Base-by-base conservation (phyloP, 257 asterid genomes). In the Verbena officinalis region DNA sequence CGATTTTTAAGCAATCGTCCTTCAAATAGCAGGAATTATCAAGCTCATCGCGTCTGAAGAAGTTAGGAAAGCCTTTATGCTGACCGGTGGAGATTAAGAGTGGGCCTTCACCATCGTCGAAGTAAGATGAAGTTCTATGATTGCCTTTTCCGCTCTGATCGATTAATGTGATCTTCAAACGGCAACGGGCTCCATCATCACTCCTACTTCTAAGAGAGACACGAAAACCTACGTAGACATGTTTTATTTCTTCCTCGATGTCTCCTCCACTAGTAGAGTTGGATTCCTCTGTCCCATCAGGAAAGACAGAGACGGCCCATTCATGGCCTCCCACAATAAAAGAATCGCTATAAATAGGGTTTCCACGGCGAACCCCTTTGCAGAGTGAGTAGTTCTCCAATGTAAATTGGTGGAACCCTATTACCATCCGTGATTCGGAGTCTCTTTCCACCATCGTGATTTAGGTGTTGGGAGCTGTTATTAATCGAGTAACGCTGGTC, bases 301-400 rank as follows among this genome's bases (percentile, higher is more conserved):
- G 51, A 39, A 19, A 21, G 50, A 59, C 20, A 16, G 16, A 0
- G 3, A 59, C 1, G 19, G 10, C 65, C 65, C 50, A 59, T 22
- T 14, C 33, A 14, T 59, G 34, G 36, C 65, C 65, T 36, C 52
- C 65, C 12, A 59, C 51, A 2, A 31, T 20, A 22, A 59, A 59
- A 38, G 12, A 1, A 40, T 19, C 19, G 36, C 65, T 40, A 31
- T 7, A 1, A 9, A 59, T 5, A 3, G 4, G 5, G 1, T 39
- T 1, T 40, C 19, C 51, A 0, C 3, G 2, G 30, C 31, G 34
- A 13, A 40, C 1, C 0, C 38, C 51, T 21, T 19, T 38, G 12
- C 34, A 39, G 36, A 59, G 11, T 20, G 52, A 59, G 52, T 38
- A 59, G 19, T 59, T 59, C 51, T 59, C 65, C 34, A 39, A 12